A percentile compares a stretch with the other conserved stretches of the same genome.
phyloP scores from a whole-genome alignment of 805 yeast species.

The Blastobotrys chiropterorum region DNA sequence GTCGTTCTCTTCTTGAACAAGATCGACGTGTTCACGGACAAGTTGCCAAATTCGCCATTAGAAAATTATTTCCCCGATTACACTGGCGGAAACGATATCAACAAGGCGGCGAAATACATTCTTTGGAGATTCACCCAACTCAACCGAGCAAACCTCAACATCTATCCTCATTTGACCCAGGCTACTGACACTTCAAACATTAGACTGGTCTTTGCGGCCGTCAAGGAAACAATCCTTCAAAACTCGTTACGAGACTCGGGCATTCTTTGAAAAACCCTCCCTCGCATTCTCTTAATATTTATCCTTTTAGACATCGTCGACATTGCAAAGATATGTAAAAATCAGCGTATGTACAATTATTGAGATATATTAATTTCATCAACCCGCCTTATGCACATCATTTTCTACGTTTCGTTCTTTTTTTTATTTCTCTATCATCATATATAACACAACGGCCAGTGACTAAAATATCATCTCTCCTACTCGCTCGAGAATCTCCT shows the following conservation, averaged over 20 bases:
- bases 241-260: slow-evolving; percentile 74
- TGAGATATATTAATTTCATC: not conserved
- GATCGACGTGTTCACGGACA: slow-evolving; percentile 84
- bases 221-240: slow-evolving; percentile 71
- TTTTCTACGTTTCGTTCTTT: too few species aligned
- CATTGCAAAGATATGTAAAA: too few species aligned
- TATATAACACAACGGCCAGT: not conserved
- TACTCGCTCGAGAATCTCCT: slow-evolving; percentile 35
- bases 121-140: slow-evolving; percentile 84
- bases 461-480: slow-evolving; percentile 37
- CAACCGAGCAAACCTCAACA: slow-evolving; percentile 72
- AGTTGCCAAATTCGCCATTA: slow-evolving; percentile 72
- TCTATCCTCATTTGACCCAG: slow-evolving; percentile 86
- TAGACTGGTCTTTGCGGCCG: slow-evolving; percentile 77
- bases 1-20: slow-evolving; percentile 83
- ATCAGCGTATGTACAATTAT: not conserved
- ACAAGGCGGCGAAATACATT: slow-evolving; percentile 86
- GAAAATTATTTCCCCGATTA: slow-evolving; percentile 85
- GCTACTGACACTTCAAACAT: slow-evolving; percentile 92
- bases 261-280: slow-evolving; percentile 37
- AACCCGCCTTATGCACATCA: too few species aligned
- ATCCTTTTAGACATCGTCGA: too few species aligned
- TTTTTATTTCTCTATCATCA: not conserved
- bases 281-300: too few species aligned
- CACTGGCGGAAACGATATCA: slow-evolving; percentile 82